Conservation (phyloP, 2,329 filamentous ascomycete species). For the Trichothecium sympodiale region DNA sequence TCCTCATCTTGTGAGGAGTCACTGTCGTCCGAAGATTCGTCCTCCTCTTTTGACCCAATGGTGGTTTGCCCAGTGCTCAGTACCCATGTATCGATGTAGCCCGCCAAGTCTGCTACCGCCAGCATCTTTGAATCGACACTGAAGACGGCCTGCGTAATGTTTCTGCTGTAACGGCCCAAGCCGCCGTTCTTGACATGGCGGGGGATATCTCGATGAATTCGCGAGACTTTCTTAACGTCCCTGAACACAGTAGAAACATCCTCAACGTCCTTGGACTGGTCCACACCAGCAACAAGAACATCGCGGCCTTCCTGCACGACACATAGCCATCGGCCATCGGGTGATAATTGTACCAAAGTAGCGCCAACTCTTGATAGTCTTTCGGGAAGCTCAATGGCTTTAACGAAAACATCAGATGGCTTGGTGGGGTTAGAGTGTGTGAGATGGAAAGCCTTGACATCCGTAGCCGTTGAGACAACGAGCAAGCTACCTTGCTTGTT, state of each 20-base stretch:
- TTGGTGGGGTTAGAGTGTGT: slow-evolving; percentile 37
- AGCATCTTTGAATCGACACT: slow-evolving; percentile 71
- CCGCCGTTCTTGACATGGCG: slow-evolving; percentile 51
- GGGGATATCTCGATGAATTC: slow-evolving; percentile 41
- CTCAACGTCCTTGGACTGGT: slow-evolving; percentile 8
- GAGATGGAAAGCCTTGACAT: slow-evolving; percentile 69
- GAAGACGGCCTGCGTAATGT: slow-evolving; percentile 64
- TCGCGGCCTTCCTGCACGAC: slow-evolving; percentile 51
- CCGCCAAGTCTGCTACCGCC: slow-evolving; percentile 69
- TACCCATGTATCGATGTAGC: slow-evolving; percentile 80
- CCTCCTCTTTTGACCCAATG: slow-evolving; percentile 10
- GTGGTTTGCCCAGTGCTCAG: slow-evolving; percentile 32
- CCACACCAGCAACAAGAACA: slow-evolving; percentile 33
- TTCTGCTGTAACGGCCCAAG: slow-evolving; percentile 65
- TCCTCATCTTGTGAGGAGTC: slow-evolving; percentile 33
- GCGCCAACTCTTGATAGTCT: slow-evolving; percentile 52
- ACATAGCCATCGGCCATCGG: slow-evolving; percentile 59
- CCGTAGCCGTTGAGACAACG: slow-evolving; percentile 61
- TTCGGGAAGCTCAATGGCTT: slow-evolving; percentile 55
- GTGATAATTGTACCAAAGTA: slow-evolving; percentile 56
- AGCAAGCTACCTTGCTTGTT: slow-evolving; percentile 63
- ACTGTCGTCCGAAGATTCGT: slow-evolving; percentile 22
- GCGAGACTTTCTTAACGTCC: slow-evolving; percentile 34
- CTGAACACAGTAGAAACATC: slow-evolving; percentile 14
- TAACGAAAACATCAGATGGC: slow-evolving; percentile 53